Base-by-base conservation (phyloP, 345 rosid genomes). In the Conringia planisiliqua region DNA sequence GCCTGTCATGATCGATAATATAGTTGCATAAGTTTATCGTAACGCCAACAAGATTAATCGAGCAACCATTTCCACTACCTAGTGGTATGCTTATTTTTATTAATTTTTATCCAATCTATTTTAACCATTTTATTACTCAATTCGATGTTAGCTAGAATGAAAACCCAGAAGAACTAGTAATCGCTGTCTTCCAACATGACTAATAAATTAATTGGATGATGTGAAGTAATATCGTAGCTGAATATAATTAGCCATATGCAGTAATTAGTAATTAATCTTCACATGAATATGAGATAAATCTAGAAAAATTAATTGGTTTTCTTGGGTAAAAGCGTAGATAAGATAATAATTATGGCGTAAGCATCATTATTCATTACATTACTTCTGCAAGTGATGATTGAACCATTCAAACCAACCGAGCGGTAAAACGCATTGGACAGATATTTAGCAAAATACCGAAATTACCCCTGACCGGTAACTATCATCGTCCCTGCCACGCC, bases 401-500 rank as follows among this genome's bases (percentile, higher is more conserved):
- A 69, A 76, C 66, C 5, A 43, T 62, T 68, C 66, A 76, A 76
- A 70, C 18, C 66, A 40, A 40, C 36, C 42, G 12, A 68, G 71
- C 43, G n/a, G 39, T 16, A 57, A 32, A 57, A 24, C 57, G 17
- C 2, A n/a, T n/a, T n/a, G n/a, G 39, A 66, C 59, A 8, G 29
- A 66, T 44, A 58, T n/a, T 60, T 0, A 9, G 0, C 3, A n/a
- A 58, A 46, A 71, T 36, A 14, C 36, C 75, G 4, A 71, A 22
- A 22, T 1, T 71, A 59, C 40, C 75, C 75, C 4, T 40, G 29
- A 40, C 54, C 42, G 57, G 57, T 24, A 51, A 24, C 57, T 55
- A 27, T 20, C 70, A 39, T 62, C 74, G 74, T 51, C 74, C 62
- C 8, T 52, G 63, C 52, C 79, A 75, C 69, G 74, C 68, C 29